Evolutionary conservation across 441 rosid species (phyloP).

Genomic region (Syzygium syzygioides): DNA sequence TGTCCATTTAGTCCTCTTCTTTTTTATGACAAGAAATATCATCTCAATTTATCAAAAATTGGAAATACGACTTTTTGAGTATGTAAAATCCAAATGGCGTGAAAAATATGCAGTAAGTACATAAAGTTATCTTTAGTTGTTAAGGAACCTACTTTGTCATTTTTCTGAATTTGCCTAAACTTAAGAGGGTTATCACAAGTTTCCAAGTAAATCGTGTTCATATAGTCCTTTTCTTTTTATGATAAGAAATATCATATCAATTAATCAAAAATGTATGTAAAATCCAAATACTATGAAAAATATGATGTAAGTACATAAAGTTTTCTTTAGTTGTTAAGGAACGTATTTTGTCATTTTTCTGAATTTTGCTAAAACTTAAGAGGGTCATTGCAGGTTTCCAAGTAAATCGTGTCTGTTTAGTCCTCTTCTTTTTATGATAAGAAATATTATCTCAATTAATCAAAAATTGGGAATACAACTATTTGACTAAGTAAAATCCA

Average conservation of each 20-base stretch:
- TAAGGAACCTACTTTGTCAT: background rate
- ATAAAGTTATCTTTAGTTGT: background rate
- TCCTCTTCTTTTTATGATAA: too few relatives aligned
- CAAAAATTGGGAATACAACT: background rate
- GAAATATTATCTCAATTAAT: background rate
- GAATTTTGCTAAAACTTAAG: background rate
- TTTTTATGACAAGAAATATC: background rate
- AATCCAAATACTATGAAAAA: background rate
- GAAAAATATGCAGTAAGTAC: background rate
- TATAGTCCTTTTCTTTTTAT: background rate
- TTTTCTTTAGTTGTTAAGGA: background rate
- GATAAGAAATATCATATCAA: background rate
- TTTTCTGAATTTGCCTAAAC: background rate
- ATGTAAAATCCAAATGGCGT: background rate
- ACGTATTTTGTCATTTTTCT: background rate
- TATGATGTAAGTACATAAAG: background rate
- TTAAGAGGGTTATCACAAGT: background rate
- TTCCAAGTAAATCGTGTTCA: too few relatives aligned
- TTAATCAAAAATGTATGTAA: too few relatives aligned
- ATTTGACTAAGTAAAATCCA: background rate
- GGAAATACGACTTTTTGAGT: background rate
- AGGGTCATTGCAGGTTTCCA: too few relatives aligned
- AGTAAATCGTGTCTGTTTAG: too few relatives aligned
- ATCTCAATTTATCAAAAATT: background rate
- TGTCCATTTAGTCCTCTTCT: background rate